Base-by-base conservation (phyloP, 768 basidiomycete species). In the Strobilomyces confusus region DNA sequence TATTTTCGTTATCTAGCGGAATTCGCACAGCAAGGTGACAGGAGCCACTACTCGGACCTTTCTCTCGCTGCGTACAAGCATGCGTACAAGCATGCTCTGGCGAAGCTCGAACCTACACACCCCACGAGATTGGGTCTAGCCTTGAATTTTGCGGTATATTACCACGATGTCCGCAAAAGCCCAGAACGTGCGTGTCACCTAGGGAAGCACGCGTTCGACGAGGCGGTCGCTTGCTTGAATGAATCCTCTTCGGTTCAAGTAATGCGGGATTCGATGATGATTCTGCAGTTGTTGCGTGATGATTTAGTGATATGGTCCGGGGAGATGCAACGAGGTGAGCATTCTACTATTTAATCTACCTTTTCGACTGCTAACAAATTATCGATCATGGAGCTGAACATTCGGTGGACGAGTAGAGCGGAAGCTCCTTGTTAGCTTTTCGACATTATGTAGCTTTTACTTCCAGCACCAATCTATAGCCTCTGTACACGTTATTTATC, bases 91-190 rank as follows among this genome's bases (percentile, higher is more conserved):
- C 89, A 92, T 60, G 91, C 92, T 34, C 67, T 80, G 50, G 77
- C 79, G 52, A 84, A 87, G 62, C 80, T 95, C 48, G 83, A 82
- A 23, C 77, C 86, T 7, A 82, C 87, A 44, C 89, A 94, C 72
- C 91, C 92, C 51, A 94, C 92, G 56, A 82, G 91, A 62, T 75
- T 95, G 53, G 92, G 92, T 33, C 75, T 95, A 47, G 91, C 92
- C 32, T 78, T 95, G 63, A 95, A 94, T 75, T 93, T 95, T 73
- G 86, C 90, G n/a, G 92, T 95, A 47, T 95, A 89, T 76, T 93
- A 89, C 70, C 92, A 92, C 68, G 80, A 94, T 68, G 89, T 93
- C 63, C 79, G 83, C 59, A 84, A 86, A 69, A 88, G 86, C 66
- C 89, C 92, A 23, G 88, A 91, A 64, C 78, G 88, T 57, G 92